Evolutionary conservation across 208 protist species (phyloP), one percentile per base, ranked within the genome.

Genomic region (Novymonas esmeraldas): DNA sequence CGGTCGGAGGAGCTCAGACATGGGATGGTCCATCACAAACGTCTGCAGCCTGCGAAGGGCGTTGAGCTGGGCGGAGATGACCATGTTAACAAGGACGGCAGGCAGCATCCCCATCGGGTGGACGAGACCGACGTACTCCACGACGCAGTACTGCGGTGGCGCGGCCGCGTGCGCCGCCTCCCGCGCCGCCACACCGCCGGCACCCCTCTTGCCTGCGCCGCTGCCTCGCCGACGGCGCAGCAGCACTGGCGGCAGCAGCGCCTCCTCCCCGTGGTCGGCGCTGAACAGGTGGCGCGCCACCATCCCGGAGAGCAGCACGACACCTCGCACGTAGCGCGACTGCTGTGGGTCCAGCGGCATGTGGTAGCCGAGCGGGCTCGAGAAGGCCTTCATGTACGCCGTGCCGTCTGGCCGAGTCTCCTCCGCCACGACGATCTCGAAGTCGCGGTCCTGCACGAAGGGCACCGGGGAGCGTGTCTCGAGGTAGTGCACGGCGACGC

Each of bases 61-160:
- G 13, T 46, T 71, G 31, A 89, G 33, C 54, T 92, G 85, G 9
- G 80, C 80, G 6, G 64, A 72, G 59, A 92, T 82, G 65, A 89
- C 81, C 46, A 92, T 64, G 67, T 92, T 90, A 26, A 81, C 82
- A 36, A 92, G 16, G n/a, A 85, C 59, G 1, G 84, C 71, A 10
- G 85, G 84, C 33, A 92, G 61, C 63, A 87, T 29, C 1, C 89
- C 89, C 83, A 95, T 90, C 13, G 89, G 89, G 58, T 95, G 81
- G 28, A 92, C 78, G 41, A 92, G 78, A 1, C 80, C 85, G 34
- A 90, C 64, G 73, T 89, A 95, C 67, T 81, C 82, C 44, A 95
- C 33, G 16, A 64, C 58, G 63, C 84, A 95, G 56, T 76, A 84
- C 54, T 62, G 63, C 2, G 26, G 36, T 24, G 45, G 33, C 45